Evolutionary conservation across 345 rosid genomes (phyloP).

Genomic region (Draba incana): DNA sequence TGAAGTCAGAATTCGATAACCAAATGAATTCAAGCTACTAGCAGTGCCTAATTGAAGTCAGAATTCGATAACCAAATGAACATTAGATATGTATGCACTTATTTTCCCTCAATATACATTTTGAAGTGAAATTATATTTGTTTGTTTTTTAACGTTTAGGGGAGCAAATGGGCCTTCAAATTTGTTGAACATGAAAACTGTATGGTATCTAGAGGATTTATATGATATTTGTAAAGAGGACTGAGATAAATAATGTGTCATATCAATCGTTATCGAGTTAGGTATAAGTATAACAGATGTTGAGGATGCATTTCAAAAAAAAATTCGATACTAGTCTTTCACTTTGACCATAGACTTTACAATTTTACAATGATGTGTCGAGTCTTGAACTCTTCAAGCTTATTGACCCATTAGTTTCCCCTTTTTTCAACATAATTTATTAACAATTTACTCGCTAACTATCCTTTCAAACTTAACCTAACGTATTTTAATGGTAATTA

Average conservation of each 20-base stretch:
- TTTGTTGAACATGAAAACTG: not conserved
- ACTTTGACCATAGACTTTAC: slow-evolving; percentile 39
- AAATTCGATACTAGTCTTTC: slow-evolving; percentile 27
- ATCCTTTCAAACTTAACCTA: slow-evolving; percentile 38
- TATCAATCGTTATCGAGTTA: slow-evolving; percentile 39
- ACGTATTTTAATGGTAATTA: slow-evolving; percentile 31
- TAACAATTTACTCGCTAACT: slow-evolving; percentile 17
- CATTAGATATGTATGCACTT: too few species aligned
- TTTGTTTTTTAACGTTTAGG: too few species aligned
- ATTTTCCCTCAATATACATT: too few species aligned
- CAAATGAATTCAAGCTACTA: too few species aligned
- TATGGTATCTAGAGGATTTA: slow-evolving; percentile 6
- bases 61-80: too few species aligned
- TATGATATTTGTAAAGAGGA: slow-evolving; percentile 8
- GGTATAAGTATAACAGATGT: slow-evolving; percentile 31
- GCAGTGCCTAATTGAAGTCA: too few species aligned
- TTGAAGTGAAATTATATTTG: too few species aligned
- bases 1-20: too few species aligned
- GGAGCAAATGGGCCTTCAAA: slow-evolving; percentile 14
- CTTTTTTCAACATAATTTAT: slow-evolving; percentile 17
- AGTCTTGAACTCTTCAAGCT: slow-evolving; percentile 34
- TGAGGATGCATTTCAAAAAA: slow-evolving; percentile 30
- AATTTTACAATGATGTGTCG: slow-evolving; percentile 28
- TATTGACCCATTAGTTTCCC: slow-evolving; percentile 8
- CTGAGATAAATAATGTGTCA: slow-evolving; percentile 30